Evolutionary conservation across 805 yeast species (phyloP).

Genomic region (Helenozyma rhizophorensis): DNA sequence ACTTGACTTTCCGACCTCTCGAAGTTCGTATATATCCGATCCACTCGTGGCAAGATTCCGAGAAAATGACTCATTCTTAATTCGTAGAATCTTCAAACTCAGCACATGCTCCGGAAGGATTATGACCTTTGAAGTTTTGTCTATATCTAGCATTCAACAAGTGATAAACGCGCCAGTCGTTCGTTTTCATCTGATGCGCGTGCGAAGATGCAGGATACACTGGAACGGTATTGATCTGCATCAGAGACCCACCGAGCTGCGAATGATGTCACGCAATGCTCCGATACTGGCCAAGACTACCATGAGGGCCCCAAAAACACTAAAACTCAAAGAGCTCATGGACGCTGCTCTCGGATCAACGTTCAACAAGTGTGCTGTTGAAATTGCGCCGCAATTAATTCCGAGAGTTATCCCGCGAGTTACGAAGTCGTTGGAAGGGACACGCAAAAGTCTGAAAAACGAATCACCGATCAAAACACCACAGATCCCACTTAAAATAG

Average conservation of each 20-base stretch:
- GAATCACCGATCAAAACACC: slow-evolving; percentile 66
- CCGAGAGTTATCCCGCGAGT: slow-evolving; percentile 77
- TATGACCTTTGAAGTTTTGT: slow-evolving; percentile 8
- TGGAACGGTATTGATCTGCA: background rate
- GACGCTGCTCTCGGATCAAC: slow-evolving; percentile 80
- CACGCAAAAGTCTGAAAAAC: slow-evolving; percentile 46
- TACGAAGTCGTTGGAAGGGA: slow-evolving; percentile 61
- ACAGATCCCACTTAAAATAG: slow-evolving; percentile 69
- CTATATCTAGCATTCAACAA: background rate
- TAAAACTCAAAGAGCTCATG: slow-evolving; percentile 66
- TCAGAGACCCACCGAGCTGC: slow-evolving; percentile 42
- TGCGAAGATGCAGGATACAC: background rate
- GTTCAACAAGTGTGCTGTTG: slow-evolving; percentile 68
- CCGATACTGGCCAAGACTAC: slow-evolving; percentile 61
- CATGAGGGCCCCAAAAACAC: slow-evolving; percentile 70
- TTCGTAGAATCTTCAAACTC: slow-evolving; percentile 1
- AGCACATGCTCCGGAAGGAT: slow-evolving; percentile 7
- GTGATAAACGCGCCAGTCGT: no score
- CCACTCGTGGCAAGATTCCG: slow-evolving; percentile 8
- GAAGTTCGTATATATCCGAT: slow-evolving; percentile 9
- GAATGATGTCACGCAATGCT: slow-evolving; percentile 34
- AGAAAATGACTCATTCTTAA: slow-evolving; percentile 1
- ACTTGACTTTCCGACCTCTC: slow-evolving; percentile 13
- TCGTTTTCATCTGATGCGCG: no score
- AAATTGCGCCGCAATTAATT: slow-evolving; percentile 76